Percentiles rank a stretch among this genome's conserved stretches.
These are phyloP conservation scores for Exophiala xenobiotica DNA, from an alignment of 2,329 filamentous ascomycete genomes.

Conservation along the genomic window DNA sequence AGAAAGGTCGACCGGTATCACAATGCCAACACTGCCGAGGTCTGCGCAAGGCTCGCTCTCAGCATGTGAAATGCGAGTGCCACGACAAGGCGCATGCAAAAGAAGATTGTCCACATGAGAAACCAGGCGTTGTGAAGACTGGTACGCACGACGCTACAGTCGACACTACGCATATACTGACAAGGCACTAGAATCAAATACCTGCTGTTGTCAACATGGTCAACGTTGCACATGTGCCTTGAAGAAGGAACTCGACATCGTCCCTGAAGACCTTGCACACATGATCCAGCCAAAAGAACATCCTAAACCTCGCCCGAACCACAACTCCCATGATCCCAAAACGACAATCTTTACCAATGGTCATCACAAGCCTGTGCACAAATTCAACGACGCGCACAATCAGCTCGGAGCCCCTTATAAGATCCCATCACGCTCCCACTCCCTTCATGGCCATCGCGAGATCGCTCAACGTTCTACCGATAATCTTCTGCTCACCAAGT, in stretches of 20 bases:
- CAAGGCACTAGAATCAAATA: slow-evolving; percentile 28
- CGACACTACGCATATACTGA: slow-evolving; percentile 4
- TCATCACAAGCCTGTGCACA: slow-evolving; percentile 64
- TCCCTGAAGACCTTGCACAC: slow-evolving; percentile 41
- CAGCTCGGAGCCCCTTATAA: slow-evolving; percentile 61
- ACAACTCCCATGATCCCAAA: slow-evolving; percentile 53
- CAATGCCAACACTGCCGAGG: slow-evolving; percentile 97
- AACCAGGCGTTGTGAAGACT: slow-evolving; percentile 38
- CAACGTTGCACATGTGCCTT: slow-evolving; percentile 60
- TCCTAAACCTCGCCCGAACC: slow-evolving; percentile 55
- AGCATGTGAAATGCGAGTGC: slow-evolving; percentile 95
- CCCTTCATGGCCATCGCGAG: slow-evolving; percentile 48
- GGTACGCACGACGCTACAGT: slow-evolving; percentile 25
- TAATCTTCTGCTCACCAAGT: slow-evolving; percentile 47
- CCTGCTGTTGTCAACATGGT: slow-evolving; percentile 56
- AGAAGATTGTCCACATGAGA: slow-evolving; percentile 35
- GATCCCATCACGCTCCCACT: slow-evolving; percentile 54
- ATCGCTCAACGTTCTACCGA: slow-evolving; percentile 53
- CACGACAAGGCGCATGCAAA: slow-evolving; percentile 68
- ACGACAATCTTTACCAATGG: slow-evolving; percentile 63
- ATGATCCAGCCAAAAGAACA: slow-evolving; percentile 44
- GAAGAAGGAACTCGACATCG: slow-evolving; percentile 58
- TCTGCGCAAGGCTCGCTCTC: slow-evolving; percentile 91
- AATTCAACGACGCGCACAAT: slow-evolving; percentile 65
- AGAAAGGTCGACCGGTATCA: slow-evolving; percentile 94